Percentiles rank a stretch among this genome's conserved stretches.
These are phyloP conservation scores for Amanita molliuscula DNA, from an alignment of 768 basidiomycete species.

Conservation along the genomic window DNA sequence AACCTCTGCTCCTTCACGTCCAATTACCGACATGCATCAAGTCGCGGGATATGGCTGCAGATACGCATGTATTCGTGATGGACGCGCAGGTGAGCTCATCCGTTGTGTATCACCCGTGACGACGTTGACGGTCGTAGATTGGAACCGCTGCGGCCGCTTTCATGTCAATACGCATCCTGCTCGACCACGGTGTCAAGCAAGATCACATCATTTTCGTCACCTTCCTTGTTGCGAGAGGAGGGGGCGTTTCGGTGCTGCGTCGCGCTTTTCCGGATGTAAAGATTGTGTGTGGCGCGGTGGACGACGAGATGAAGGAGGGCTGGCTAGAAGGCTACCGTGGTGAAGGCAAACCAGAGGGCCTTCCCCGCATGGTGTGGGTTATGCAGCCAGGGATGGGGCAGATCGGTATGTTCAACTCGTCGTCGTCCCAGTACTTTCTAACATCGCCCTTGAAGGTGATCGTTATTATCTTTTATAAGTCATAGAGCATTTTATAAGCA, in stretches of 20 bases:
- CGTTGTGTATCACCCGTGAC: not conserved
- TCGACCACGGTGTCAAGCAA: slow-evolving; percentile 86
- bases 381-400: slow-evolving; percentile 87
- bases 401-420: slow-evolving; percentile 47
- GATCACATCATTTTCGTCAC: slow-evolving; percentile 84
- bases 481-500: no score
- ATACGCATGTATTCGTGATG: slow-evolving; percentile 78
- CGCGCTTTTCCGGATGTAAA: slow-evolving; percentile 79
- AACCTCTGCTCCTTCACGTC: slow-evolving; percentile 78
- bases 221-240: slow-evolving; percentile 77
- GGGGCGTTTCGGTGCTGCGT: slow-evolving; percentile 68
- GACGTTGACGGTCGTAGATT: slow-evolving; percentile 39
- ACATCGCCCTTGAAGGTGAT: slow-evolving; percentile 19
- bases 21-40: slow-evolving; percentile 73
- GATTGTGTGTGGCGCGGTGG: slow-evolving; percentile 79
- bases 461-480: slow-evolving; percentile 25
- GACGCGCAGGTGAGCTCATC: slow-evolving; percentile 69
- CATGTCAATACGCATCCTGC: slow-evolving; percentile 88
- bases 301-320: slow-evolving; percentile 64
- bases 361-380: slow-evolving; percentile 64
- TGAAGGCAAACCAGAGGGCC: slow-evolving; percentile 35
- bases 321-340: slow-evolving; percentile 53
- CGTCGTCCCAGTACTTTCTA: slow-evolving; percentile 1
- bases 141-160: slow-evolving; percentile 89
- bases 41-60: slow-evolving; percentile 46